phyloP scores from a whole-genome alignment of 345 rosid genomes.

The Bruguiera parviflora region DNA sequence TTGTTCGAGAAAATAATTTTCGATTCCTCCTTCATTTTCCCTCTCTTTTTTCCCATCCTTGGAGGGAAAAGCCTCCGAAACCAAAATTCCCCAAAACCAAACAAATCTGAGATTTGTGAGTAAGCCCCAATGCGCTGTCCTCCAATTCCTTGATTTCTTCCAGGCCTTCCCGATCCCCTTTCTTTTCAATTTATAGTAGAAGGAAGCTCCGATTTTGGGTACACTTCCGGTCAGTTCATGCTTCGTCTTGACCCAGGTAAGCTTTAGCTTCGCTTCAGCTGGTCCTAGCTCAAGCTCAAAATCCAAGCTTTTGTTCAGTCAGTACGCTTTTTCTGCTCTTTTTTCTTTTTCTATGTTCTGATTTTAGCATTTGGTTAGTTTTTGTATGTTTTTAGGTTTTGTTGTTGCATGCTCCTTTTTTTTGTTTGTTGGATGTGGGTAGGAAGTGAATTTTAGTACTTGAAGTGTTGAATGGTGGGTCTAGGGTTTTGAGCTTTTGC shows the following conservation, averaged over 20 bases:
- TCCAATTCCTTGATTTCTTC: not conserved
- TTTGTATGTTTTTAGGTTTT: too few relatives aligned
- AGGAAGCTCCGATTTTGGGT: slow-evolving; percentile 5
- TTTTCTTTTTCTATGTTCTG: not conserved
- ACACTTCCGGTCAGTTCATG: slow-evolving; percentile 15
- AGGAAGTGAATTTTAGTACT: too few relatives aligned
- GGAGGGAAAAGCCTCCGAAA: slow-evolving; percentile 34
- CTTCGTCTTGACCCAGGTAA: slow-evolving; percentile 23
- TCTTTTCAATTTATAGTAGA: not conserved
- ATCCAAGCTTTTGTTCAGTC: not conserved
- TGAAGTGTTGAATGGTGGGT: too few relatives aligned
- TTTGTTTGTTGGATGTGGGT: too few relatives aligned
- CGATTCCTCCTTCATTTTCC: slow-evolving; percentile 36
- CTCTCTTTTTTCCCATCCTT: slow-evolving; percentile 33
- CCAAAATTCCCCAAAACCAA: not conserved
- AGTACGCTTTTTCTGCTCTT: not conserved
- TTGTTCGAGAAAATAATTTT: slow-evolving; percentile 25
- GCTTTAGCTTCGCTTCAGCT: not conserved
- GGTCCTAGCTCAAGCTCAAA: not conserved
- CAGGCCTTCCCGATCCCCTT: not conserved
- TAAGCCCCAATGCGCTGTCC: not conserved
- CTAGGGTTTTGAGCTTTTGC: too few relatives aligned
- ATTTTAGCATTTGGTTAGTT: not conserved
- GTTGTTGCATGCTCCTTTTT: too few relatives aligned
- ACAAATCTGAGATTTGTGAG: slow-evolving; percentile 18